Conservation (phyloP, 805 yeast genomes). For the Pichia kluyveri region DNA sequence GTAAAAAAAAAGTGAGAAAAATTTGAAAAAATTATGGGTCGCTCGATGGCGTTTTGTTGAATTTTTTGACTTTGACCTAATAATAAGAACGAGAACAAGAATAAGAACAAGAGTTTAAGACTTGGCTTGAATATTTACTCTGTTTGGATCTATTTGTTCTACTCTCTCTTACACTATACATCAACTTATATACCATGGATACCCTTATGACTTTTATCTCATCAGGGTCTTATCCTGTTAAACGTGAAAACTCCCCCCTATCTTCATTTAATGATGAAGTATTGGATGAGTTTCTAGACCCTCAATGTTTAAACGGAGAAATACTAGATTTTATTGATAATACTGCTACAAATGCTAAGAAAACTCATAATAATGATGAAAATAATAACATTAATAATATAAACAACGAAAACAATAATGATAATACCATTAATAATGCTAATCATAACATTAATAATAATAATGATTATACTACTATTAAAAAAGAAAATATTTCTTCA, state of each 20-base stretch:
- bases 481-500: too few species aligned
- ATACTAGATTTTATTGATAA: neutral
- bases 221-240: neutral
- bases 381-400: constrained; percentile 1
- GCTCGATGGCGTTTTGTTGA: too few species aligned
- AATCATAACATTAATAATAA: neutral
- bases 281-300: constrained; percentile 48
- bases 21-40: too few species aligned
- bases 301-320: constrained; percentile 31
- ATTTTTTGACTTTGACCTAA: too few species aligned
- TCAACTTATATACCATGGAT: neutral
- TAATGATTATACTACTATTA: too few species aligned
- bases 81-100: too few species aligned
- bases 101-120: too few species aligned
- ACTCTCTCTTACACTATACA: too few species aligned
- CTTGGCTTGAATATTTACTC: too few species aligned
- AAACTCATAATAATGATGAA: neutral
- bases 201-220: constrained; percentile 3
- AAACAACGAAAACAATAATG: neutral
- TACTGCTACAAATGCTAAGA: too few species aligned
- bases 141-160: too few species aligned
- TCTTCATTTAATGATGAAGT: constrained; percentile 33
- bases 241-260: neutral
- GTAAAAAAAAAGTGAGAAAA: too few species aligned
- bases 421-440: neutral